Base-by-base conservation (phyloP, 768 basidiomycete species). In the Hypholoma fasciculare region DNA sequence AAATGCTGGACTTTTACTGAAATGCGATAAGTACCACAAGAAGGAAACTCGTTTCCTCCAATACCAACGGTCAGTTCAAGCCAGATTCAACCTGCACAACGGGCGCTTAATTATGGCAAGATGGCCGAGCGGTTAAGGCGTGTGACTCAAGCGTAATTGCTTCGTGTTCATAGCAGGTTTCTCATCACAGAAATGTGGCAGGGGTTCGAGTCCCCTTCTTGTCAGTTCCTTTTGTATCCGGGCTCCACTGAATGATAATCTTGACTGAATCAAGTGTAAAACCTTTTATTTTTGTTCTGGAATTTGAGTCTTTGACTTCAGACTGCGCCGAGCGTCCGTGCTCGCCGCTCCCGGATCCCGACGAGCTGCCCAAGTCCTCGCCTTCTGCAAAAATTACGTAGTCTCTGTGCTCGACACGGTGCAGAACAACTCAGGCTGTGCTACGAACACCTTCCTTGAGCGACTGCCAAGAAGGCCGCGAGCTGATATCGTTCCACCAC, bases 61-160 rank as follows among this genome's bases (percentile, higher is more conserved):
- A 23, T 23, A 23, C 23, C 23, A 23, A 2, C 4, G 23, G 23
- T 23, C 23, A 23, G 23, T 23, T 23, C 4, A 23, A 23, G 23
- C 23, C 23, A 23, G 4, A 23, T 23, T 23, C 23, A 23, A 23
- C 1, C 4, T 34, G 30, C 30, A 34, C 2, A 13, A 1, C n/a
- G 36, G 39, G 39, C 39, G 54, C 61, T 60, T 56, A 46, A 56
- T 1, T 36, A 46, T 58, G 77, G 77, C 76, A 77, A 77, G 76
- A 77, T 78, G 77, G 76, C 76, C 76, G 76, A 77, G 75, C 72
- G 72, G 71, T 74, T 72, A 76, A 74, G 75, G 76, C 75, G 75
- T 78, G 75, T 76, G 77, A 78, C 76, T 77, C 74, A 75, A 78
- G 76, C 71, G 66, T 68, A 58, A 34, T 17, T 34, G 67, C 69